phyloP scores from a whole-genome alignment of 1,139 yeast species.

The Scheffersomyces illinoinensis region DNA sequence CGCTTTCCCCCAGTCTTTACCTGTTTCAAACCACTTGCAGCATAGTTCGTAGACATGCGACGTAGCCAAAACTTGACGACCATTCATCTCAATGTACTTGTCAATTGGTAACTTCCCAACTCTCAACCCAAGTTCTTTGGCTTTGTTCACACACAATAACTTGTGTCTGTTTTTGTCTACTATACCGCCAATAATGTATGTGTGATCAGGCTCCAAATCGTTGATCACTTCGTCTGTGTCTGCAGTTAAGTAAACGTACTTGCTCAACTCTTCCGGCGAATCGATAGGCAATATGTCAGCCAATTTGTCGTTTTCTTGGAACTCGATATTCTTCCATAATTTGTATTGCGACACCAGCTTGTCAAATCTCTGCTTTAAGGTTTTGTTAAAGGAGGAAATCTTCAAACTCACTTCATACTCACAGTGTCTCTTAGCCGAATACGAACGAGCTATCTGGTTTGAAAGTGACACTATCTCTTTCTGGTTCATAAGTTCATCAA shows the following conservation, averaged over 20 bases:
- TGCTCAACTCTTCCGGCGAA: slow-evolving; percentile 34
- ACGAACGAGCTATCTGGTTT: slow-evolving; percentile 78
- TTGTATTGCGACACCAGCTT: slow-evolving; percentile 56
- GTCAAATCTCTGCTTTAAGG: slow-evolving; percentile 69
- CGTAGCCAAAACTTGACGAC: slow-evolving; percentile 88
- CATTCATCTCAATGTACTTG: slow-evolving; percentile 77
- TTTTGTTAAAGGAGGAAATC: slow-evolving; percentile 67
- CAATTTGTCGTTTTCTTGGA: slow-evolving; percentile 49
- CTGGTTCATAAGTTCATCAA: slow-evolving; percentile 85
- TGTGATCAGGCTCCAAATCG: slow-evolving; percentile 63
- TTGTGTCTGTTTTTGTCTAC: slow-evolving; percentile 95
- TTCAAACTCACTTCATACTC: slow-evolving; percentile 58
- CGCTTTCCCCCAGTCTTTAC: slow-evolving; percentile 80
- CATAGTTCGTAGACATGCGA: slow-evolving; percentile 90
- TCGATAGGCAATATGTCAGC: slow-evolving; percentile 32
- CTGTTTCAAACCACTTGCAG: slow-evolving; percentile 72
- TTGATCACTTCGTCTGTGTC: slow-evolving; percentile 73
- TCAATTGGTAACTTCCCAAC: slow-evolving; percentile 88
- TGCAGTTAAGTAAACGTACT: slow-evolving; percentile 75
- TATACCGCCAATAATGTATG: slow-evolving; percentile 91
- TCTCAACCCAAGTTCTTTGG: slow-evolving; percentile 65
- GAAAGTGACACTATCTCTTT: slow-evolving; percentile 78
- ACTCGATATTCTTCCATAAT: slow-evolving; percentile 65
- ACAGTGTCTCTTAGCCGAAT: slow-evolving; percentile 72
- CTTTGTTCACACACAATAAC: slow-evolving; percentile 77